Percentiles rank a stretch among this genome's conserved stretches.
Evolutionary conservation across 2,329 filamentous ascomycete species (phyloP).

Genomic region (Tolypocladium pustulatum): DNA sequence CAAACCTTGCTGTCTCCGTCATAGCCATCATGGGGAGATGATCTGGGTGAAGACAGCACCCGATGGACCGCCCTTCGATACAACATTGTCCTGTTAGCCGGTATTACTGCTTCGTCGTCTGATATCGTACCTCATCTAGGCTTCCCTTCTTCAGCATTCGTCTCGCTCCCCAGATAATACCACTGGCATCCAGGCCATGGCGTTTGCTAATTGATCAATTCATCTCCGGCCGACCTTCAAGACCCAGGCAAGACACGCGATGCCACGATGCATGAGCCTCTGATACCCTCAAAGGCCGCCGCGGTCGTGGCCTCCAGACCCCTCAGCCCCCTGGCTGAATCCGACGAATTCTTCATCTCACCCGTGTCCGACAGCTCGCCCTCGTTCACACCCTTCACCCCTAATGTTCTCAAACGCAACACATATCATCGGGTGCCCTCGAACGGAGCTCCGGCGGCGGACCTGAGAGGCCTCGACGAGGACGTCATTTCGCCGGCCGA

Average conservation of each 20-base stretch:
- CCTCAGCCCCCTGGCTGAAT: background rate
- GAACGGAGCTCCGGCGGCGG: background rate
- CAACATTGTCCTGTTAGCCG: background rate
- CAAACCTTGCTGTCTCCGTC: background rate
- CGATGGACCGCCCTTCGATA: background rate
- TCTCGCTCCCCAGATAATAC: background rate
- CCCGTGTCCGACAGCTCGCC: background rate
- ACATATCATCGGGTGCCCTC: background rate
- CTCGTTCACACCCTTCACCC: background rate
- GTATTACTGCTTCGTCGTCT: background rate
- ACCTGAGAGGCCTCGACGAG: background rate
- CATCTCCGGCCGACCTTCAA: background rate
- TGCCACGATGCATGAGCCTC: background rate
- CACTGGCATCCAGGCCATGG: background rate
- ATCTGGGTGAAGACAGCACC: background rate
- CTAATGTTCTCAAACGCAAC: background rate
- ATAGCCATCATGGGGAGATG: background rate
- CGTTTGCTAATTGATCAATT: background rate
- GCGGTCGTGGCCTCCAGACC: background rate
- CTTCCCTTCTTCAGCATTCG: background rate
- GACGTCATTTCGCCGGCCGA: background rate
- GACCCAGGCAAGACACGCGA: background rate
- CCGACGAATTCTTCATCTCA: background rate
- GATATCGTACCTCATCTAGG: background rate
- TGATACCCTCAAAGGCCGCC: background rate